Evolutionary conservation across 1,284 basidiomycete genomes (phyloP), one percentile per base, ranked within the genome.

Genomic region (Ceratobasidium sp.): DNA sequence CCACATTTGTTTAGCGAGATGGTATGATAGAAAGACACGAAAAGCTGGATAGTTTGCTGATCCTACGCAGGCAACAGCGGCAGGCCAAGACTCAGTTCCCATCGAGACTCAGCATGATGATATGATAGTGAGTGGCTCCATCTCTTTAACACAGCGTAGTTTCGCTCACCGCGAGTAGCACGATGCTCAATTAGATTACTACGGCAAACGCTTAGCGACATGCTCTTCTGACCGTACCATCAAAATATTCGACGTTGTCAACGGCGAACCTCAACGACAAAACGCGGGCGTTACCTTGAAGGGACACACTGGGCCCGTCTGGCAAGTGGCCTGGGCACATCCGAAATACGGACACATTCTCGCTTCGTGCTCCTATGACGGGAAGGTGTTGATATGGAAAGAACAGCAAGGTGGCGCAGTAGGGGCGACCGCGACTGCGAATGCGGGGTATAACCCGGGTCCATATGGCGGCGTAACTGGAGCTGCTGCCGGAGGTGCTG

Each of bases 311-410:
- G 96, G 97, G 19, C 97, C 97, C 2, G 96, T 99, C 47, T 99
- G 97, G 97, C 96, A 98, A 82, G 92, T 99, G 62, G 90, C 96
- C n/a, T 99, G 97, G 98, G 97, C 95, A 7, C 97, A 99, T 81
- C 97, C 98, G 7, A 97, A 96, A 82, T 97, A 95, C 79, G 97
- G 97, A 0, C 92, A 94, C 77, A 98, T 99, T 80, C 90, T 99
- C 64, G 97, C 97, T 22, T 97, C 95, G 45, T 98, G 95, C 82
- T 98, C 97, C 4, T 99, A 99, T 83, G 97, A 99, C 80, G 97
- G 97, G 67, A 96, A 98, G 80, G 97, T 99, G 56, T 90, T 99
- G 83, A 97, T 99, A 79, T 99, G 98, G 97, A 98, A 98, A 82
- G 96, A 99, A 80, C 91, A 91, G 72, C 80, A 84, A 76, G 86